Evolutionary conservation across 257 asterid species (phyloP).

Genomic region (Solanum pimpinellifolium): DNA sequence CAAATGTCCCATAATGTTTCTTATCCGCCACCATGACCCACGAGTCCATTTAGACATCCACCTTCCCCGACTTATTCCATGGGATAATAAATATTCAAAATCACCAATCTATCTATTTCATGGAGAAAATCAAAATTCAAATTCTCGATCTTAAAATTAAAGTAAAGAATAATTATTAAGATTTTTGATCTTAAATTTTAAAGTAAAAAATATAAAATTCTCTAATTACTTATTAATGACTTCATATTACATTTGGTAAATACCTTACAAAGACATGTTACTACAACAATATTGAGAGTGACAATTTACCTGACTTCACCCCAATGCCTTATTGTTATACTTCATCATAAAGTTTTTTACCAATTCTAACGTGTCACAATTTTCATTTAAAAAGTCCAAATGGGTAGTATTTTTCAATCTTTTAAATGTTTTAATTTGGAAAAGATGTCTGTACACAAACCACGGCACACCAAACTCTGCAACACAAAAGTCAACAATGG

Average conservation of each 20-base stretch:
- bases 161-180: too few species aligned
- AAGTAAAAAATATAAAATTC: fast-evolving
- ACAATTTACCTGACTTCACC: neutral
- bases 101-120: too few species aligned
- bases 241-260: neutral
- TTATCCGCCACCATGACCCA: neutral
- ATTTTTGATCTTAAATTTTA: too few species aligned
- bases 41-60: neutral
- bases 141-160: too few species aligned
- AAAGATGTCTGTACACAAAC: neutral
- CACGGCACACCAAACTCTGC: neutral
- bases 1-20: neutral
- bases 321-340: neutral
- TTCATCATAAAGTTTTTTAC: neutral
- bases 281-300: neutral
- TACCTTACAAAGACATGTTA: neutral
- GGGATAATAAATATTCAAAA: too few species aligned
- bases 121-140: too few species aligned
- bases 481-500: neutral
- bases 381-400: neutral
- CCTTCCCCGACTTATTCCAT: neutral
- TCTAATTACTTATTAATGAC: fast-evolving
- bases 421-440: neutral
- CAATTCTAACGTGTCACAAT: neutral
- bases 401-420: neutral